phyloP scores from a whole-genome alignment of 2,329 filamentous ascomycete genomes.

The Spiromastix sp. region DNA sequence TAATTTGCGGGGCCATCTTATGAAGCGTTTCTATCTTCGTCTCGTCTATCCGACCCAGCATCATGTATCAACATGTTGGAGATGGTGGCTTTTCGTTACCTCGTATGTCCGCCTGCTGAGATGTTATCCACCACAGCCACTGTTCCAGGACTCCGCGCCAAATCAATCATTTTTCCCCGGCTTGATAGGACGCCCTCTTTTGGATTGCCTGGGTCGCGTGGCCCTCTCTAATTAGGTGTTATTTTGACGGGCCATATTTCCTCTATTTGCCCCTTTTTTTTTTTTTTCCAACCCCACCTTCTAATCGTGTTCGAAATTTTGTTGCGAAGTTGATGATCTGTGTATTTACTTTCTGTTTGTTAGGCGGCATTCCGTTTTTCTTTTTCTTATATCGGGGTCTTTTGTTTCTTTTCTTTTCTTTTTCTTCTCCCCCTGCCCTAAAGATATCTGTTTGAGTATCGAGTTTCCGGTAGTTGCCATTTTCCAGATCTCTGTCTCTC shows the following conservation, averaged over 20 bases:
- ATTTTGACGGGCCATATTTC: neutral
- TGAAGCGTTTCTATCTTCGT: neutral
- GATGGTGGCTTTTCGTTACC: neutral
- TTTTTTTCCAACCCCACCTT: neutral
- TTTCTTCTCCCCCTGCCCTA: neutral
- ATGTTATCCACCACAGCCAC: neutral
- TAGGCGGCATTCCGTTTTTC: too few relatives aligned
- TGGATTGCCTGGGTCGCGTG: too few relatives aligned
- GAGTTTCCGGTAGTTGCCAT: neutral
- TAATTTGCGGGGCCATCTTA: neutral
- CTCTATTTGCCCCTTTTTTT: neutral
- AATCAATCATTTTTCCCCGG: too few relatives aligned
- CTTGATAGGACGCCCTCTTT: too few relatives aligned
- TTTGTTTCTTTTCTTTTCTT: slow-evolving; percentile 1
- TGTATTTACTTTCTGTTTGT: too few relatives aligned
- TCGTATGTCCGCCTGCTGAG: neutral
- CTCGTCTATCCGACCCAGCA: neutral
- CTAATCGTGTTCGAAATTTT: neutral
- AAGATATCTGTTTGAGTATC: neutral
- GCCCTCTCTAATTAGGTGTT: too few relatives aligned
- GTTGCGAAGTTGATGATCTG: slow-evolving; percentile 10
- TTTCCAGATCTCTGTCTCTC: neutral
- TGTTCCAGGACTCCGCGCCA: neutral
- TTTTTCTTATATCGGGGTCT: slow-evolving; percentile 1
- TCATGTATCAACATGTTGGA: neutral